Base-by-base conservation (phyloP, 345 rosid species). In the Trapa bicornis region DNA sequence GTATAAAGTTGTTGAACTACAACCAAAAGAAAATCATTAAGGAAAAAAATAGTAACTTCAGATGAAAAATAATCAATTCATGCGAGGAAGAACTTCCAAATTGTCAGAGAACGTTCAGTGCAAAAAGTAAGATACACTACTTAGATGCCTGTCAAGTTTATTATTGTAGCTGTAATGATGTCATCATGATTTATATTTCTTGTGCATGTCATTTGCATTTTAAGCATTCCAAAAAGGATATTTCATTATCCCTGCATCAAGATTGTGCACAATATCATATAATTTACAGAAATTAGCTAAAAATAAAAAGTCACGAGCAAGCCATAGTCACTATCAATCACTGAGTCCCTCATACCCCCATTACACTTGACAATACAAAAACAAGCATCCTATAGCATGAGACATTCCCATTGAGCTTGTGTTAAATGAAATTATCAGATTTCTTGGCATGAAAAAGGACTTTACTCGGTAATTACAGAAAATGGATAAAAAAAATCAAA, bases 1-100 rank as follows among this genome's bases (percentile, higher is more conserved):
- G 78, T 65, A 89, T 72, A 71, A 94, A 94, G 71, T 82, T 83
- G 83, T 94, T 94, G 35, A 80, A 86, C 99, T 93, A 95, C 88
- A 73, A 70, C 14, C 47, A 78, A 75, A 37, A 61, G 66, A 36
- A 77, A 64, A 3, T 65, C n/a, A 37, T 60, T 54, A 3, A 54
- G 60, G 60, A 41, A 54, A 54, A 54, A 2, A 17, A 17, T 1
- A 6, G 60, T 35, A n/a, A 6, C 11, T 16, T 3, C 10, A n/a
- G 29, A 54, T 29, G 29, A 54, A 1, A 17, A 16, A 50, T 50
- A 16, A 50, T 6, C 54, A 50, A 54, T n/a, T 54, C 0, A 17
- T 5, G 4, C 29, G 33, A 54, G 60, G 9, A 54, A 54, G 33
- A 22, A 0, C 8, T 54, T 6, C 22, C 9, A 54, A 17, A 17